Evolutionary conservation across 2,329 filamentous ascomycete genomes (phyloP).

Genomic region (Ophiostoma populinum): DNA sequence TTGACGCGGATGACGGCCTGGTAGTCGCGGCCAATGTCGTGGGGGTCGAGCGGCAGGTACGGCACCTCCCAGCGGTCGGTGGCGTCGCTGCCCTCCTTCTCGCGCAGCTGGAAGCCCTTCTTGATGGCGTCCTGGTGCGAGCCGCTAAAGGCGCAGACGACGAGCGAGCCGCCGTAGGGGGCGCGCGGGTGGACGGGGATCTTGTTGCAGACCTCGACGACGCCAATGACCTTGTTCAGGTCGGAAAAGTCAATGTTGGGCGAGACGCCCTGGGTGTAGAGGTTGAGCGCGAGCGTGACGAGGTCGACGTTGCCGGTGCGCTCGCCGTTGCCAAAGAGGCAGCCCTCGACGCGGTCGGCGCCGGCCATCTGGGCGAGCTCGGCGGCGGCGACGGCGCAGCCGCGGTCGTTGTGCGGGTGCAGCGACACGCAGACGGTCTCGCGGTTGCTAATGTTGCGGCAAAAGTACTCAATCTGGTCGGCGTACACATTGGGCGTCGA

Average conservation of each 20-base stretch:
- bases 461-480: slow-evolving; percentile 94
- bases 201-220: slow-evolving; percentile 86
- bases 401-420: slow-evolving; percentile 89
- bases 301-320: slow-evolving; percentile 90
- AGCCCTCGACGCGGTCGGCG: slow-evolving; percentile 85
- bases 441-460: slow-evolving; percentile 63
- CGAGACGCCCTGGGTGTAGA: slow-evolving; percentile 83
- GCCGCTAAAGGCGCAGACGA: slow-evolving; percentile 84
- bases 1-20: slow-evolving; percentile 97
- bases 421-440: slow-evolving; percentile 80
- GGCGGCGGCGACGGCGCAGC: slow-evolving; percentile 74
- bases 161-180: slow-evolving; percentile 78
- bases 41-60: slow-evolving; percentile 82
- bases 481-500: slow-evolving; percentile 89
- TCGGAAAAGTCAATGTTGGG: slow-evolving; percentile 85
- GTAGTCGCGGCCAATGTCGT: slow-evolving; percentile 92
- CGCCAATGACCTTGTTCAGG: slow-evolving; percentile 67
- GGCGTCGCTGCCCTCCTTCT: slow-evolving; percentile 36
- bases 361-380: slow-evolving; percentile 94
- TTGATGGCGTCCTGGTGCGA: slow-evolving; percentile 94
- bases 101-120: slow-evolving; percentile 65
- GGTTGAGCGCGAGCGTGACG: slow-evolving; percentile 78
- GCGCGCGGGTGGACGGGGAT: slow-evolving; percentile 81
- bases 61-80: slow-evolving; percentile 70
- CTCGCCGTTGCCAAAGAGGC: slow-evolving; percentile 88